Evolutionary conservation across 2,329 filamentous ascomycete species (phyloP).

Genomic region (Ophiocordyceps camponoti-rufipedis): DNA sequence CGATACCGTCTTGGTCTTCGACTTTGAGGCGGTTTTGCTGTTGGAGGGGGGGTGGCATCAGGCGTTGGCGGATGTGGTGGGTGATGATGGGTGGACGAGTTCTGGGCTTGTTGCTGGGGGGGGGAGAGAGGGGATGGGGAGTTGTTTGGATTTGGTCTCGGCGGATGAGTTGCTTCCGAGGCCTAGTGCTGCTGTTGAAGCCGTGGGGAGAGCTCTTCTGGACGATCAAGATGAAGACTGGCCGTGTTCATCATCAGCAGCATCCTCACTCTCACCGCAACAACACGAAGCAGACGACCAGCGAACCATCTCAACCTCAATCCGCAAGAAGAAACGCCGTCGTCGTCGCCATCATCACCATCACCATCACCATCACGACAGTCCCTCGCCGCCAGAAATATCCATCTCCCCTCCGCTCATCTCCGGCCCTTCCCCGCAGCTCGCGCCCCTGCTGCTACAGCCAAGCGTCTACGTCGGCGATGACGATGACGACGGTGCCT

Average conservation of each 20-base stretch:
- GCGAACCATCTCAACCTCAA: constrained; percentile 24
- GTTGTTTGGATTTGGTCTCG: constrained; percentile 13
- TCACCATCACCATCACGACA: constrained; percentile 14
- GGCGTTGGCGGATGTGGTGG: constrained; percentile 43
- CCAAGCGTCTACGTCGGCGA: constrained; percentile 37
- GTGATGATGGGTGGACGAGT: constrained; percentile 11
- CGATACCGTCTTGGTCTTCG: constrained; percentile 53
- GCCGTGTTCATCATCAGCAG: constrained; percentile 6
- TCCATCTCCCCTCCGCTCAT: constrained; percentile 20
- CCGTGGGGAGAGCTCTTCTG: constrained; percentile 30
- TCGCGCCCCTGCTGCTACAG: constrained; percentile 27
- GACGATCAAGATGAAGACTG: constrained; percentile 15
- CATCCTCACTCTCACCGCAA: neutral
- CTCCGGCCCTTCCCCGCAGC: constrained; percentile 27
- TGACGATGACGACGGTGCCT: constrained; percentile 30
- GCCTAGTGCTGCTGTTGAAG: constrained; percentile 34
- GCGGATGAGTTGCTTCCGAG: constrained; percentile 19
- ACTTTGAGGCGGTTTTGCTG: constrained; percentile 60
- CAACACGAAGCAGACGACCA: constrained; percentile 11
- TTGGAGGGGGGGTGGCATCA: constrained; percentile 63
- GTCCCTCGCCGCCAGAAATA: constrained; percentile 3
- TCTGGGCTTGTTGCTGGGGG: constrained; percentile 9
- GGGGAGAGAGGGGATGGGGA: constrained; percentile 10
- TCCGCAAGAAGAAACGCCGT: constrained; percentile 23
- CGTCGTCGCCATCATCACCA: constrained; percentile 16